A percentile compares a stretch with the other conserved stretches of the same genome.
These are phyloP conservation scores for Pleurotus citrinopileatus DNA, from an alignment of 768 basidiomycete species.

Conservation along the genomic window DNA sequence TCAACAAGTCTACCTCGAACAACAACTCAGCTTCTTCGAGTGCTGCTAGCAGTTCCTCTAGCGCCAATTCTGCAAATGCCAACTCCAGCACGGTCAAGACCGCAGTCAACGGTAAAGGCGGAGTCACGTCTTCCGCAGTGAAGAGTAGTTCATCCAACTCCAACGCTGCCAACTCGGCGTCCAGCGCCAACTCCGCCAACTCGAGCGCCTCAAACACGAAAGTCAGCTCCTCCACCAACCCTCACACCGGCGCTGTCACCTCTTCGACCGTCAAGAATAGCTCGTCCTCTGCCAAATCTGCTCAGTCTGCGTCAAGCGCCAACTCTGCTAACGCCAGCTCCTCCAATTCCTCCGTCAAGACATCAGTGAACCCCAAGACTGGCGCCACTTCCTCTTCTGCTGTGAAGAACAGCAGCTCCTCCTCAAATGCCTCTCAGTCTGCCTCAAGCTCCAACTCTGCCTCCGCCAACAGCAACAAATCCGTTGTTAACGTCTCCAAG, in stretches of 20 bases:
- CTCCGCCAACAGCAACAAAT: neutral
- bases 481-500: neutral
- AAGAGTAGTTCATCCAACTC: neutral
- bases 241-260: slow-evolving; percentile 2
- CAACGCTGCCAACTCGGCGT: neutral
- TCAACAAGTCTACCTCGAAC: neutral
- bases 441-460: slow-evolving; percentile 1
- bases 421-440: neutral
- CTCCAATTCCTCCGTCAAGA: neutral
- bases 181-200: neutral
- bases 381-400: neutral
- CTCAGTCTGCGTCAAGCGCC: slow-evolving; percentile 6
- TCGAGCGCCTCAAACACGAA: neutral
- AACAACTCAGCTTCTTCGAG: neutral
- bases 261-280: slow-evolving; percentile 1
- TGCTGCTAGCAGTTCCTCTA: neutral
- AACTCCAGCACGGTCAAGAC: slow-evolving; percentile 10
- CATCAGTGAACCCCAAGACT: neutral
- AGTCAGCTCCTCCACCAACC: slow-evolving; percentile 5
- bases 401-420: neutral
- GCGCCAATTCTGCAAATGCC: slow-evolving; percentile 1
- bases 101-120: slow-evolving; percentile 4
- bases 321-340: neutral
- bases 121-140: neutral
- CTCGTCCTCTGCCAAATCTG: neutral